A percentile compares a stretch with the other conserved stretches of the same genome.
These are phyloP conservation scores for Rhinocladiella similis DNA, from an alignment of 2,329 filamentous ascomycete genomes.

Conservation along the genomic window DNA sequence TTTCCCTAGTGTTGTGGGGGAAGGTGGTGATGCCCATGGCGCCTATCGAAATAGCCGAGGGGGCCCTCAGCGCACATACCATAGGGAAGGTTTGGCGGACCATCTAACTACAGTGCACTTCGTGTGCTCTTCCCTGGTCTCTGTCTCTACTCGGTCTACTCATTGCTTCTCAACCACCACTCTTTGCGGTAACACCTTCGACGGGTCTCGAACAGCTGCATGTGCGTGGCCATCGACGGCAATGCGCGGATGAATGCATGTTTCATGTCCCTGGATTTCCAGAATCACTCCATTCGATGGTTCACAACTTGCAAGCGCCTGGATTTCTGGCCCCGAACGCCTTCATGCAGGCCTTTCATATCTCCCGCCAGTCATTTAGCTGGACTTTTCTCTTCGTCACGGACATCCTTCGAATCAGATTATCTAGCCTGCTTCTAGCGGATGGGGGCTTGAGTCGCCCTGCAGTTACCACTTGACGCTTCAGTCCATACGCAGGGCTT, in stretches of 20 bases:
- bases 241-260: conserved; percentile 9
- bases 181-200: too few species aligned
- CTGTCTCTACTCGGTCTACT: too few species aligned
- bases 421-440: not conserved
- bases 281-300: conserved; percentile 8
- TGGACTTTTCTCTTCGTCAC: conserved; percentile 1
- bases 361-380: conserved; percentile 20
- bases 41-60: not conserved
- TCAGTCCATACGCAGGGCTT: conserved; percentile 15
- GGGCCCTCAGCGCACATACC: too few species aligned
- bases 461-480: conserved; percentile 16
- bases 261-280: conserved; percentile 2
- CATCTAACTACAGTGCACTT: too few species aligned
- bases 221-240: not conserved
- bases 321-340: conserved; percentile 14
- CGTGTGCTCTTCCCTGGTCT: too few species aligned
- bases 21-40: not conserved
- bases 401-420: not conserved
- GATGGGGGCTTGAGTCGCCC: conserved; percentile 5
- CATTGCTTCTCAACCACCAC: too few species aligned
- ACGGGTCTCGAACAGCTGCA: not conserved
- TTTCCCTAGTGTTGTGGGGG: not conserved
- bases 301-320: conserved; percentile 18
- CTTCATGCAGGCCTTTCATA: conserved; percentile 6
- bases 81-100: not conserved